These are phyloP conservation scores for Clathrospora elynae DNA, from an alignment of 2,329 filamentous ascomycete genomes.

Conservation along the genomic window DNA sequence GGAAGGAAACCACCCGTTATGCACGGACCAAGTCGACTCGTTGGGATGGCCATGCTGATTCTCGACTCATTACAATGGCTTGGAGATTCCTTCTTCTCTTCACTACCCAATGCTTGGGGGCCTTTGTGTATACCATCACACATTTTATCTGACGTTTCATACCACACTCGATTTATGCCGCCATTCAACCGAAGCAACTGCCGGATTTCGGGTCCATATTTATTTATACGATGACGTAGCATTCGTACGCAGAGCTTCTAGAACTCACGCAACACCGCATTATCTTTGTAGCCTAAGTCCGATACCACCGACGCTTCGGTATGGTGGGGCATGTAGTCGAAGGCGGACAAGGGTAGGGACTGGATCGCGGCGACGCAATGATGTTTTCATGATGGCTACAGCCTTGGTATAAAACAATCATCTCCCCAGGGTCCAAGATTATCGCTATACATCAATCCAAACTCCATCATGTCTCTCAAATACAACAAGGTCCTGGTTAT, in stretches of 20 bases:
- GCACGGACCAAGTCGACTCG: no score
- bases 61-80: no score
- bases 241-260: background rate
- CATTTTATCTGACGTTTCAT: no score
- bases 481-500: conserved; percentile 61
- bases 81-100: no score
- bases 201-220: conserved; percentile 5
- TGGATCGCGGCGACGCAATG: conserved; percentile 6
- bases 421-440: background rate
- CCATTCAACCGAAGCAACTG: conserved; percentile 7
- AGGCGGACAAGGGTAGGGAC: background rate
- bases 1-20: no score
- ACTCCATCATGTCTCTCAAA: conserved; percentile 49
- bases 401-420: conserved; percentile 4
- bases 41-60: no score
- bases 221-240: conserved; percentile 6
- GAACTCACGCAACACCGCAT: background rate
- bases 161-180: no score
- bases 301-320: conserved; percentile 1
- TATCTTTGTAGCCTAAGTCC: background rate
- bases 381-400: conserved; percentile 3
- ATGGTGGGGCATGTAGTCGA: background rate
- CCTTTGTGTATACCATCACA: no score
- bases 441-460: background rate
- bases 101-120: no score